These are phyloP conservation scores for Talaromyces sp. DNA, from an alignment of 2,329 filamentous ascomycete species.

Conservation along the genomic window DNA sequence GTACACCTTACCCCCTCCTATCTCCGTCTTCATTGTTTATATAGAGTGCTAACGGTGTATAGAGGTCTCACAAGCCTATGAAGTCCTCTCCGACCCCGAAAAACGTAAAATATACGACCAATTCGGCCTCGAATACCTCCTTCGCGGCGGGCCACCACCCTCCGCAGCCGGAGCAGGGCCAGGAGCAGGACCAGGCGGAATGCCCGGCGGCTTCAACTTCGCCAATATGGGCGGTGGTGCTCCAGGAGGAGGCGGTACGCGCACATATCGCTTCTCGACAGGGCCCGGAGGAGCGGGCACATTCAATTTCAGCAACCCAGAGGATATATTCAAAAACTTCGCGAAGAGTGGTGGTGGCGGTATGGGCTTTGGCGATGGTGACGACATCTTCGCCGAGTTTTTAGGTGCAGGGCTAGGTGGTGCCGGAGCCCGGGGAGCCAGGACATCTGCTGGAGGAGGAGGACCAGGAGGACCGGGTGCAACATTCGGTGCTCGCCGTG, in stretches of 20 bases:
- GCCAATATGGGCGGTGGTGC: constrained; percentile 47
- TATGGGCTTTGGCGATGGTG: constrained; percentile 51
- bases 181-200: constrained; percentile 35
- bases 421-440: constrained; percentile 37
- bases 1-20: constrained; percentile 36
- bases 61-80: constrained; percentile 95
- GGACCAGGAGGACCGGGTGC: constrained; percentile 28
- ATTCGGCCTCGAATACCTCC: constrained; percentile 88
- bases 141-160: constrained; percentile 71
- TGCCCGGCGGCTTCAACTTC: constrained; percentile 54
- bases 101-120: constrained; percentile 95
- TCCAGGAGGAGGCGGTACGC: constrained; percentile 52
- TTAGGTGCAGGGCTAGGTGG: constrained; percentile 47
- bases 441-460: constrained; percentile 27
- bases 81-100: constrained; percentile 94
- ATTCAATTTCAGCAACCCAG: constrained; percentile 81
- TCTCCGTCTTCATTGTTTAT: neutral
- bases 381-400: constrained; percentile 55
- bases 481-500: constrained; percentile 35
- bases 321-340: constrained; percentile 84
- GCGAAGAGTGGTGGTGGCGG: constrained; percentile 59
- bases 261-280: constrained; percentile 49
- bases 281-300: constrained; percentile 58
- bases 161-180: constrained; percentile 53
- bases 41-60: constrained; percentile 22